These are phyloP conservation scores for Pseudocercospora musae DNA, from an alignment of 2,329 filamentous ascomycete genomes.

Conservation along the genomic window DNA sequence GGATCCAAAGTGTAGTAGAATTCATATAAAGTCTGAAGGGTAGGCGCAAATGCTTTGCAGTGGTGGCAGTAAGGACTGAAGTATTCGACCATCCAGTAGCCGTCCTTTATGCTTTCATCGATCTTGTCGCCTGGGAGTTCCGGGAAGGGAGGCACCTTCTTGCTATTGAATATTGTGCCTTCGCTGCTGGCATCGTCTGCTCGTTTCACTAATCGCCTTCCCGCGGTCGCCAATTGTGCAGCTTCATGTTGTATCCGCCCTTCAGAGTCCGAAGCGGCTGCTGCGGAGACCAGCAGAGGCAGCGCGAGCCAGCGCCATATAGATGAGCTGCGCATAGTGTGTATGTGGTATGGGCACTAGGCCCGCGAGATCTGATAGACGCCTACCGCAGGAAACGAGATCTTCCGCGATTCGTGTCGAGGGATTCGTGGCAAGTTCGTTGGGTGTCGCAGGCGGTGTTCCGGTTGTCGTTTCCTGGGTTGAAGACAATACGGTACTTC, in stretches of 20 bases:
- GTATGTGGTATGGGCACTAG: slow-evolving; percentile 21
- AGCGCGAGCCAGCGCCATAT: slow-evolving; percentile 31
- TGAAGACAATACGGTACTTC: neutral
- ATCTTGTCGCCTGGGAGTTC: slow-evolving; percentile 59
- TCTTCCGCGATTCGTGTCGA: neutral
- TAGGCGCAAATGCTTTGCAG: slow-evolving; percentile 75
- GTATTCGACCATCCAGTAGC: slow-evolving; percentile 62
- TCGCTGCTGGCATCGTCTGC: slow-evolving; percentile 21
- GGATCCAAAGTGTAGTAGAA: slow-evolving; percentile 89
- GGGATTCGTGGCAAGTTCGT: slow-evolving; percentile 3
- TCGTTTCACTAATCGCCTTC: slow-evolving; percentile 13
- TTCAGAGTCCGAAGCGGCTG: slow-evolving; percentile 16
- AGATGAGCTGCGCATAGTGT: slow-evolving; percentile 31
- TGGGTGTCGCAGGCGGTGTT: neutral
- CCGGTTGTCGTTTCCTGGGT: neutral
- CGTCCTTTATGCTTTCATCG: slow-evolving; percentile 58
- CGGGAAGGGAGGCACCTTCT: slow-evolving; percentile 62
- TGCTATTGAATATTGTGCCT: slow-evolving; percentile 62
- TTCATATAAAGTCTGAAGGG: slow-evolving; percentile 90
- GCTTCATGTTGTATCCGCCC: slow-evolving; percentile 16
- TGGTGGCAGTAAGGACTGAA: slow-evolving; percentile 59
- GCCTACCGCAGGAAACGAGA: neutral
- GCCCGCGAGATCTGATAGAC: slow-evolving; percentile 12
- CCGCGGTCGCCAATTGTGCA: slow-evolving; percentile 1
- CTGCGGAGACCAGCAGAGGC: slow-evolving; percentile 25